Evolutionary conservation across 2,329 filamentous ascomycete genomes (phyloP).

Genomic region (Magnaporthales sp.): DNA sequence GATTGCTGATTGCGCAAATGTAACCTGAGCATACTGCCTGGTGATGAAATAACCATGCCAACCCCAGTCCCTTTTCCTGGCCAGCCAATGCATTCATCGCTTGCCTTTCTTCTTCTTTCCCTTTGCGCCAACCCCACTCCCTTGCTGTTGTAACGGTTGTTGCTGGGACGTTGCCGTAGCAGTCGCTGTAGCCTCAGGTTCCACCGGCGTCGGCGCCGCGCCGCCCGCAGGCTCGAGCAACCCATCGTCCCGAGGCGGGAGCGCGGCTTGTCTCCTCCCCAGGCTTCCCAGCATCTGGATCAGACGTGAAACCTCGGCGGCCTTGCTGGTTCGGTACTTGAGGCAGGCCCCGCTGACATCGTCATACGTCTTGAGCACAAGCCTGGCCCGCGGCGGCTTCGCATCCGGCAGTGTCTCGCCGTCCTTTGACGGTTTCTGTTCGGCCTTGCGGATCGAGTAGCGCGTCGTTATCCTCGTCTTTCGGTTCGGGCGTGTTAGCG

Average conservation of each 20-base stretch:
- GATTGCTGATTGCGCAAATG: neutral
- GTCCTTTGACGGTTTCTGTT: slow-evolving; percentile 11
- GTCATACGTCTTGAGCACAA: slow-evolving; percentile 86
- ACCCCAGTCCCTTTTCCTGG: neutral
- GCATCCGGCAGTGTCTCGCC: slow-evolving; percentile 11
- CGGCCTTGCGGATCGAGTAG: slow-evolving; percentile 61
- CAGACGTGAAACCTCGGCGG: slow-evolving; percentile 78
- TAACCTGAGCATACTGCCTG: neutral
- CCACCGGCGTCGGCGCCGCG: slow-evolving; percentile 13
- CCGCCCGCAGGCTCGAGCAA: slow-evolving; percentile 28
- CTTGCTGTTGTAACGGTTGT: slow-evolving; percentile 14
- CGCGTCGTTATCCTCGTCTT: slow-evolving; percentile 88
- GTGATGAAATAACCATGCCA: neutral
- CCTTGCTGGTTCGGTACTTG: slow-evolving; percentile 88
- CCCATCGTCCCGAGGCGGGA: slow-evolving; percentile 30
- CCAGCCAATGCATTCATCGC: slow-evolving; percentile 32
- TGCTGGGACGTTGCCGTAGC: slow-evolving; percentile 6
- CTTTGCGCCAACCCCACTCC: slow-evolving; percentile 34
- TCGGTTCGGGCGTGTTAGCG: too few relatives aligned
- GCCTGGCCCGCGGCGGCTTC: slow-evolving; percentile 53
- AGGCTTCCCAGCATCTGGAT: slow-evolving; percentile 69
- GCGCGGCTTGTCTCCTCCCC: slow-evolving; percentile 58
- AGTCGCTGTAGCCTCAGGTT: slow-evolving; percentile 21
- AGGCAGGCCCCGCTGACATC: slow-evolving; percentile 71
- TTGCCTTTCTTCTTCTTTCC: slow-evolving; percentile 68